Evolutionary conservation across 108 stramenopile species (phyloP), one percentile per base, ranked within the genome.

Genomic region (Fistulifera pelliculosa): DNA sequence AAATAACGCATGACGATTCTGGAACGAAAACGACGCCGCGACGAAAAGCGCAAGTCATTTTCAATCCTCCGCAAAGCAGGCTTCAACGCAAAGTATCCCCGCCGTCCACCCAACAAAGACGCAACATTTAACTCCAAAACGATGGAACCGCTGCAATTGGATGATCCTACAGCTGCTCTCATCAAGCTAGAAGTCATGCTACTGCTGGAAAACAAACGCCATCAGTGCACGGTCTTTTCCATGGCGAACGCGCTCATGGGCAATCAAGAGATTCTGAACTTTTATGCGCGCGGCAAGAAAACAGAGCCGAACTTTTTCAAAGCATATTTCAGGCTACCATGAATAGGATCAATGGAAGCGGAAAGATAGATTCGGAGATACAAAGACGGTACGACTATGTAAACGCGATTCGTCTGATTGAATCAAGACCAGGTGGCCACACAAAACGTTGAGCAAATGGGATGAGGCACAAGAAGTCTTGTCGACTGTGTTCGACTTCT

Each of bases 401-500:
- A 19, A 38, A 43, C 17, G 67, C 73, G 7, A 47, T 74, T 13
- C 53, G 56, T 41, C 27, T 43, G 25, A 35, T 74, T 3, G 49
- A 64, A 41, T 60, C 52, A 22, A 5, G 15, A 18, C 60, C 66
- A 13, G 23, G 35, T 31, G 68, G 63, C 21, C 49, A 26, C 16
- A 38, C 31, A 12, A 38, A 28, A 58, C 13, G 35, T 39, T 70
- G 28, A 59, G 62, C 0, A 56, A 40, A 1, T 70, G 69, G 75
- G 55, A 76, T 42, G 75, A 70, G 38, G 69, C 62, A 21, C 61
- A 71, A 49, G 44, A 56, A 47, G 26, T 6, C 6, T 50, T 76
- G 1, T 41, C 50, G n/a, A 17, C 56, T 13, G 61, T 64, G 16
- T 15, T 76, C 16, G 38, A 15, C 21, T 68, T 41, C 61, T 56